A percentile compares a stretch with the other conserved stretches of the same genome.
These are phyloP conservation scores for Echinosophora koreensis DNA, from an alignment of 306 rosid species.

Conservation along the genomic window DNA sequence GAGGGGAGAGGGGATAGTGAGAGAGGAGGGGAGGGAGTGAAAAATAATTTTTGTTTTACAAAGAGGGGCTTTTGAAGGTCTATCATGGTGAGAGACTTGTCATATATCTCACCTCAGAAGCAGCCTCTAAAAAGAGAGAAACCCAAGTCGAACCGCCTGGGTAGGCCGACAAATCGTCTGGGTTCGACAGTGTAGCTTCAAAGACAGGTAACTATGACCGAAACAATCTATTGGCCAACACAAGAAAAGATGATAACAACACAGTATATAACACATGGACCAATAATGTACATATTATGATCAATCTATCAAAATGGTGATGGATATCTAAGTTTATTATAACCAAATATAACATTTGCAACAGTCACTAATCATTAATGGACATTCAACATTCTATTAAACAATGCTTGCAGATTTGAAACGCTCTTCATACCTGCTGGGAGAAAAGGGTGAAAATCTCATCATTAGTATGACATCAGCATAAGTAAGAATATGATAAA, in stretches of 20 bases:
- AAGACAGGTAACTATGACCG: too few relatives aligned
- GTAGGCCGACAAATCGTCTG: too few relatives aligned
- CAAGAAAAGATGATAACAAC: not conserved
- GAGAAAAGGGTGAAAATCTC: slow-evolving; percentile 34
- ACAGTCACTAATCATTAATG: slow-evolving; percentile 52
- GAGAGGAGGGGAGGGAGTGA: too few relatives aligned
- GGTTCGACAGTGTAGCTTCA: too few relatives aligned
- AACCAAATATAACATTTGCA: slow-evolving; percentile 37
- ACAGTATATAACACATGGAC: not conserved
- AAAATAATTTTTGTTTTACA: too few relatives aligned
- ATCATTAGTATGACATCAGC: slow-evolving; percentile 20
- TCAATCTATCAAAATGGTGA: slow-evolving; percentile 48
- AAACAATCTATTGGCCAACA: not conserved
- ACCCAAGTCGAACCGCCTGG: too few relatives aligned
- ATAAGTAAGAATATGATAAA: slow-evolving; percentile 1
- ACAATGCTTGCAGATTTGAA: slow-evolving; percentile 56
- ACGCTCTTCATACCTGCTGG: slow-evolving; percentile 55
- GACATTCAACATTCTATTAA: slow-evolving; percentile 53
- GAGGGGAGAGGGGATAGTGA: too few relatives aligned
- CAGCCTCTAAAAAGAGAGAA: too few relatives aligned
- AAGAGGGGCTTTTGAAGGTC: too few relatives aligned
- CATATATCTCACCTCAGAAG: too few relatives aligned
- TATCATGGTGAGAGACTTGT: too few relatives aligned
- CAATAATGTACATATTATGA: slow-evolving; percentile 39
- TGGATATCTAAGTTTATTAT: slow-evolving; percentile 49